Evolutionary conservation across 805 yeast species (phyloP).

Genomic region (Clavispora phyllophila): DNA sequence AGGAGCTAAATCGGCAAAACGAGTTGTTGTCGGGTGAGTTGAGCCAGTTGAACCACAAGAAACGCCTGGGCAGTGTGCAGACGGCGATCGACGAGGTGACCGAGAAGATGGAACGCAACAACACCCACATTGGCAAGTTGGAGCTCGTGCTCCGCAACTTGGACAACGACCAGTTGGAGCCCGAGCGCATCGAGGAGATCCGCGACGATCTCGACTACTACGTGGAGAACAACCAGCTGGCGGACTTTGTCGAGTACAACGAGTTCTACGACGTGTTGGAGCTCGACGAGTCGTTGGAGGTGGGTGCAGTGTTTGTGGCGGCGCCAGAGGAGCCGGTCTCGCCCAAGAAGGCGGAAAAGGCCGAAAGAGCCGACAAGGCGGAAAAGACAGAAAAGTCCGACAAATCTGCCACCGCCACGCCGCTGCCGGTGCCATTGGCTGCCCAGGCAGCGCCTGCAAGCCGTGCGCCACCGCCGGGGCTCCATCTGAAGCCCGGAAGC

Average conservation of each 20-base stretch:
- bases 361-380: neutral
- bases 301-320: constrained; percentile 3
- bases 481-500: constrained; percentile 12
- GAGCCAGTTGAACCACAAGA: constrained; percentile 34
- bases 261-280: constrained; percentile 85
- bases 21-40: constrained; percentile 74
- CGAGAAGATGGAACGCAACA: constrained; percentile 65
- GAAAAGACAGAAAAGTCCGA: neutral
- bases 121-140: constrained; percentile 70
- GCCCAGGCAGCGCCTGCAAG: neutral
- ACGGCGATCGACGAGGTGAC: constrained; percentile 58
- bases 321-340: constrained; percentile 3
- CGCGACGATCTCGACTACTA: constrained; percentile 90
- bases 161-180: constrained; percentile 68
- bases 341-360: neutral
- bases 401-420: neutral
- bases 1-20: constrained; percentile 74
- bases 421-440: constrained; percentile 3
- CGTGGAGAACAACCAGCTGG: constrained; percentile 90
- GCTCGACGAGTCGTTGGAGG: constrained; percentile 41
- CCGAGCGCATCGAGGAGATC: constrained; percentile 68
- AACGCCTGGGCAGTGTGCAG: constrained; percentile 53
- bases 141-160: constrained; percentile 73
- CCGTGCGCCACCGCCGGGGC: constrained; percentile 17
- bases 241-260: constrained; percentile 90